Evolutionary conservation across 164 flowering plant species (phyloP).

Genomic region (Cinnamomum chago): DNA sequence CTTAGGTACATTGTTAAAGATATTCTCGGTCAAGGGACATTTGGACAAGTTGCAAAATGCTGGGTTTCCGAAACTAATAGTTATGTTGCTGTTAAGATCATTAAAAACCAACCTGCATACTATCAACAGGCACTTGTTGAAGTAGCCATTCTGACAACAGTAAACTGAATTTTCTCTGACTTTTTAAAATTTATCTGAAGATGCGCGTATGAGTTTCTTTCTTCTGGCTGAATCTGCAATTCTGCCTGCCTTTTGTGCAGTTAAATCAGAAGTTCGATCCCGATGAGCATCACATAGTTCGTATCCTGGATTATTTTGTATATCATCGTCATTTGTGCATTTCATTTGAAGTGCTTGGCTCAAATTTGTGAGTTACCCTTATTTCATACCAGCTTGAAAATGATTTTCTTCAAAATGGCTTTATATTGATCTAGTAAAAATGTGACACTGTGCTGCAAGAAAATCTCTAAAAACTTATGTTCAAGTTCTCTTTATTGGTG

Average conservation of each 20-base stretch:
- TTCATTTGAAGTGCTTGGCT: constrained; percentile 87
- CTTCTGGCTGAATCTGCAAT: neutral
- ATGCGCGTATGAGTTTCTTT: neutral
- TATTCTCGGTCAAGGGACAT: constrained; percentile 97
- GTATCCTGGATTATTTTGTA: constrained; percentile 87
- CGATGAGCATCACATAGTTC: constrained; percentile 93
- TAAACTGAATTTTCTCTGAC: constrained; percentile 22
- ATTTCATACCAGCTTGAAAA: no score
- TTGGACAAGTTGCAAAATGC: constrained; percentile 99
- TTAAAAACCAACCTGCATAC: constrained; percentile 93
- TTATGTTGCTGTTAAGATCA: constrained; percentile 89
- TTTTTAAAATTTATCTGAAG: neutral
- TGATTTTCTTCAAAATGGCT: neutral
- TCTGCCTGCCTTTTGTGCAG: constrained; percentile 34
- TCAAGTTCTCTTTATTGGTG: neutral
- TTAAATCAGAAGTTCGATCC: constrained; percentile 90
- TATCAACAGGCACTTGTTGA: constrained; percentile 98
- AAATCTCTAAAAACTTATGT: neutral
- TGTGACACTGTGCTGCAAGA: neutral
- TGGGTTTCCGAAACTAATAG: constrained; percentile 74
- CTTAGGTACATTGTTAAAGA: constrained; percentile 89
- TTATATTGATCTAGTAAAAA: neutral
- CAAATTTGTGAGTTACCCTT: constrained; percentile 73
- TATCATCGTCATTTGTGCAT: constrained; percentile 89
- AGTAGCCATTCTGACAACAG: constrained; percentile 80